phyloP scores from a whole-genome alignment of 305 asterid species.

The Andrographis paniculata region DNA sequence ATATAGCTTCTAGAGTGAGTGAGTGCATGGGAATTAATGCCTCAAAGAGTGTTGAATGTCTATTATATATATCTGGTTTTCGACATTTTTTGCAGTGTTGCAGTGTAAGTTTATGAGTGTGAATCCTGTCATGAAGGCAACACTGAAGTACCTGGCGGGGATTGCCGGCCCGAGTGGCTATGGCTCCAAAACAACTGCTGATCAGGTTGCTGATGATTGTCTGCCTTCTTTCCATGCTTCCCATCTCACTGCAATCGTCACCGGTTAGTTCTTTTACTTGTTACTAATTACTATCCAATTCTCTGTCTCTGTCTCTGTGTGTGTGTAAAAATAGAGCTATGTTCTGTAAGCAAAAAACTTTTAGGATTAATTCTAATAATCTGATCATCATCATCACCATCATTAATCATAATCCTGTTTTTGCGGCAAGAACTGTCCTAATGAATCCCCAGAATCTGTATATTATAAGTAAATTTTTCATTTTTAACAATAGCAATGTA shows the following conservation, averaged over 20 bases:
- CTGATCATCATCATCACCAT: no score
- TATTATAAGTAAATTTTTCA: no score
- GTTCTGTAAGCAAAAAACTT: no score
- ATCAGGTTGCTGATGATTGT: constrained; percentile 45
- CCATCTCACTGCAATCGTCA: constrained; percentile 77
- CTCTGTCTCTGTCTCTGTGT: not conserved
- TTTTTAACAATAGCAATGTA: no score
- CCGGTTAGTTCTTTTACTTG: constrained; percentile 34
- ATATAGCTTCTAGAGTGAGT: not conserved
- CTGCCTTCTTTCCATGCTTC: constrained; percentile 20
- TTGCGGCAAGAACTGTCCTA: not conserved
- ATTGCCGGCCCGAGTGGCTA: constrained; percentile 81
- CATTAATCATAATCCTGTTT: not conserved
- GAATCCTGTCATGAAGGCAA: constrained; percentile 47
- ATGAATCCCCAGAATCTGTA: not conserved
- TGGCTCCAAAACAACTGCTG: constrained; percentile 80
- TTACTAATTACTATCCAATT: not conserved
- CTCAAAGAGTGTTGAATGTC: constrained; percentile 33
- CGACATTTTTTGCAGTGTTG: constrained; percentile 29
- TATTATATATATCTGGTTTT: constrained; percentile 46
- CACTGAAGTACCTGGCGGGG: constrained; percentile 76
- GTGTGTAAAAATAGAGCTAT: not conserved
- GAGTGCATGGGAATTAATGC: constrained; percentile 47
- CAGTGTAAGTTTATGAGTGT: constrained; percentile 30
- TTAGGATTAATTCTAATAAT: no score